Percentiles rank a stretch among this genome's conserved stretches.
Evolutionary conservation across 2,329 filamentous ascomycete genomes (phyloP).

Genomic region (Diaporthe citri): DNA sequence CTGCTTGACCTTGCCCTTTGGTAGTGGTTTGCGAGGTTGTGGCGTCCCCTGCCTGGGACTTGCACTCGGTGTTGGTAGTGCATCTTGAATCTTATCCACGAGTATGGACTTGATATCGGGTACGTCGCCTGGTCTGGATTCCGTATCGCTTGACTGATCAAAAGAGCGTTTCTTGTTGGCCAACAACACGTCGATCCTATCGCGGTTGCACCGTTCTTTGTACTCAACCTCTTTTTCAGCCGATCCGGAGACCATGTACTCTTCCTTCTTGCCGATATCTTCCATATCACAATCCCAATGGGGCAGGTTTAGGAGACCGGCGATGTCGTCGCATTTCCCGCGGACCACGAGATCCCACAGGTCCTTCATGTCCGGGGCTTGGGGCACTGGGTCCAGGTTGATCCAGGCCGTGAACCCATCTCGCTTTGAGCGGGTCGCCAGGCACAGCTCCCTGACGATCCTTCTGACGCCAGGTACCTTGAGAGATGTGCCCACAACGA

Average conservation of each 20-base stretch:
- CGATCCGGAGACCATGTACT: constrained; percentile 57
- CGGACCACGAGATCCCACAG: constrained; percentile 93
- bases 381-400: constrained; percentile 88
- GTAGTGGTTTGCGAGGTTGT: constrained; percentile 54
- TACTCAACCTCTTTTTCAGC: constrained; percentile 57
- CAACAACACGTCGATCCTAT: constrained; percentile 58
- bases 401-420: constrained; percentile 95
- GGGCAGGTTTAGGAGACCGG: constrained; percentile 75
- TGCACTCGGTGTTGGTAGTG: constrained; percentile 69
- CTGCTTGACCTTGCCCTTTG: constrained; percentile 61
- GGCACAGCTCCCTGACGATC: constrained; percentile 91
- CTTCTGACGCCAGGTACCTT: constrained; percentile 94
- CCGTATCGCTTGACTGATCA: constrained; percentile 36
- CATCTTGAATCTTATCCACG: constrained; percentile 58
- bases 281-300: constrained; percentile 67
- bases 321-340: constrained; percentile 90
- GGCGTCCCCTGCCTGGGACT: constrained; percentile 64
- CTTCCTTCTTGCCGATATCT: constrained; percentile 58
- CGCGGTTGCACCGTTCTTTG: constrained; percentile 52
- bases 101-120: constrained; percentile 53
- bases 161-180: constrained; percentile 47
- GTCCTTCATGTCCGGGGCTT: constrained; percentile 86
- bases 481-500: constrained; percentile 95
- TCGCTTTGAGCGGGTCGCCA: constrained; percentile 82
- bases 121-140: constrained; percentile 15